These are phyloP conservation scores for Malus fusca DNA, from an alignment of 306 rosid genomes.

Conservation along the genomic window DNA sequence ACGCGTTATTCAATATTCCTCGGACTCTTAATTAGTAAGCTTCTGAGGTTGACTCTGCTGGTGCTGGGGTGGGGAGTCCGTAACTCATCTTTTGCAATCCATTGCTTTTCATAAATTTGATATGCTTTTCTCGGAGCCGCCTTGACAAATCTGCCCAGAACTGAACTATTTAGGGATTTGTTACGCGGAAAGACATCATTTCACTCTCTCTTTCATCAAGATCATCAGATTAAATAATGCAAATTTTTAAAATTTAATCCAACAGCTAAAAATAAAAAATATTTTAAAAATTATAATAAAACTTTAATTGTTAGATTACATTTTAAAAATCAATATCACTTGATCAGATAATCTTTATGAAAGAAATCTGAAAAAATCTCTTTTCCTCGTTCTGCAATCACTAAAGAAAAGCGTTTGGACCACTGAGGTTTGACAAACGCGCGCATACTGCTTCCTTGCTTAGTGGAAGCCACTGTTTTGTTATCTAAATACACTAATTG, in stretches of 20 bases:
- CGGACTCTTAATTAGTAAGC: too few species aligned
- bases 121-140: neutral
- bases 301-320: too few species aligned
- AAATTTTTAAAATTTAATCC: too few species aligned
- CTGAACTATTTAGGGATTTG: neutral
- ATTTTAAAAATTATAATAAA: too few species aligned
- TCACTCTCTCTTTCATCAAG: too few species aligned
- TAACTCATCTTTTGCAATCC: neutral
- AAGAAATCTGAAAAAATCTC: too few species aligned
- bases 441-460: neutral
- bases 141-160: neutral
- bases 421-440: neutral
- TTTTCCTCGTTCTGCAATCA: neutral
- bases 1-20: neutral
- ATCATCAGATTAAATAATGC: too few species aligned
- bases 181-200: neutral
- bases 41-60: too few species aligned
- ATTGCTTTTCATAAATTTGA: neutral
- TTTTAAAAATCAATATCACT: too few species aligned
- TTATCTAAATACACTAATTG: neutral
- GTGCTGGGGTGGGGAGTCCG: neutral
- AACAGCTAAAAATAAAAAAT: too few species aligned
- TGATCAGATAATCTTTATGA: accelerated
- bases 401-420: neutral
- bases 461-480: neutral